phyloP scores from a whole-genome alignment of 2,329 filamentous ascomycete genomes.

The Calonectria ilicicola region DNA sequence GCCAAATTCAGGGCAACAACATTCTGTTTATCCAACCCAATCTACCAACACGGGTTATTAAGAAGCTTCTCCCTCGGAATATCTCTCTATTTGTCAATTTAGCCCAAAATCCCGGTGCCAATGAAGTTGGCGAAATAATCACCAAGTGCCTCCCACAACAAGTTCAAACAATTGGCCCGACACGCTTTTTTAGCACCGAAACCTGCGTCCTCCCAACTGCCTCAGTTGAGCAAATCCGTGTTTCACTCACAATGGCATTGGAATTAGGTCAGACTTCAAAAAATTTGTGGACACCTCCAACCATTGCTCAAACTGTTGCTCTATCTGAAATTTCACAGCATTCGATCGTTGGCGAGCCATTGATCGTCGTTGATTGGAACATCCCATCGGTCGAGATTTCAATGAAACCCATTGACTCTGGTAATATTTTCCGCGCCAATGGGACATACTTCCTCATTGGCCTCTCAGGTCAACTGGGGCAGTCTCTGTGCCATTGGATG shows the following conservation, averaged over 20 bases:
- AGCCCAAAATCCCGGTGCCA: background rate
- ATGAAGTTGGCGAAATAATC: background rate
- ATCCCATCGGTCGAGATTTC: background rate
- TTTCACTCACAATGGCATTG: background rate
- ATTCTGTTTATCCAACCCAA: background rate
- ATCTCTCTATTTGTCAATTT: background rate
- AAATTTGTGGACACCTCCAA: background rate
- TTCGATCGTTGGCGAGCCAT: background rate
- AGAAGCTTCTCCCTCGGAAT: background rate
- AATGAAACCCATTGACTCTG: background rate
- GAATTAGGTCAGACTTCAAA: background rate
- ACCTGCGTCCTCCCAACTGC: background rate
- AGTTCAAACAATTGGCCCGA: background rate
- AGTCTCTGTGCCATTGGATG: conserved; percentile 55
- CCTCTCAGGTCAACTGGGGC: conserved; percentile 49
- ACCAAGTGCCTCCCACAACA: background rate
- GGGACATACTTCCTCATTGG: conserved; percentile 50
- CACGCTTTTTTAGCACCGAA: background rate
- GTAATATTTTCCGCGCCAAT: conserved; percentile 35
- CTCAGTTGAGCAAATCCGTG: background rate
- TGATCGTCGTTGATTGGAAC: background rate
- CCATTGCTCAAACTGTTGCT: too few relatives aligned
- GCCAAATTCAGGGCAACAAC: background rate
- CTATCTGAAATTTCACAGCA: background rate
- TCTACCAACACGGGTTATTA: background rate